Evolutionary conservation across 371 early-diverging fungal genomes (phyloP).

Genomic region (Conidiobolus incongruus): DNA sequence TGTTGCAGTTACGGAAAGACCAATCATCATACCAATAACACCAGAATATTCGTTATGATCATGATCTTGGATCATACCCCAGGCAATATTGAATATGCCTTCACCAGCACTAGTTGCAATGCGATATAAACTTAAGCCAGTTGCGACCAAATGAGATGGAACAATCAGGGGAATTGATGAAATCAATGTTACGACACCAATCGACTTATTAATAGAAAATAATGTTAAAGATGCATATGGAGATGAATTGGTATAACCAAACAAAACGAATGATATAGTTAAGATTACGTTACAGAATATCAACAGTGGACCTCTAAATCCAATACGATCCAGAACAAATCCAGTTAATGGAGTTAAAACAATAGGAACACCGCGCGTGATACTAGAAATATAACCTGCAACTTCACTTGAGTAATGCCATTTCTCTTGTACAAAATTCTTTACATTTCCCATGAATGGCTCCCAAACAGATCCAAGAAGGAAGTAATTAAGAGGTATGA

Average conservation of each 20-base stretch:
- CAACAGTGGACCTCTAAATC: slow-evolving; percentile 7
- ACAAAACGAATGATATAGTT: slow-evolving; percentile 10
- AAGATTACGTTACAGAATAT: too few species aligned
- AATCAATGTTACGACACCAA: slow-evolving; percentile 39
- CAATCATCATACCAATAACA: not conserved
- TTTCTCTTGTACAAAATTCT: slow-evolving; percentile 4
- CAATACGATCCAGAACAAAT: slow-evolving; percentile 17
- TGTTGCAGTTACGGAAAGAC: not conserved
- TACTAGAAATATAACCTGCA: slow-evolving; percentile 23
- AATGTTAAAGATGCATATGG: slow-evolving; percentile 32
- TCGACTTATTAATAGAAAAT: slow-evolving; percentile 33
- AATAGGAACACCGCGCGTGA: slow-evolving; percentile 19
- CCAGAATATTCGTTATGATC: not conserved
- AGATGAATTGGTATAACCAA: slow-evolving; percentile 22
- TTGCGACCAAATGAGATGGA: slow-evolving; percentile 29
- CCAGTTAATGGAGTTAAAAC: slow-evolving; percentile 22
- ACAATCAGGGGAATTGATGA: slow-evolving; percentile 40
- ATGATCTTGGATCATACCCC: slow-evolving; percentile 1
- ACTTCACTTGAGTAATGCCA: too few species aligned
- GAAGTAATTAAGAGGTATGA: slow-evolving; percentile 18
- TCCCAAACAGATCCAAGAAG: slow-evolving; percentile 26
- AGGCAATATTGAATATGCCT: not conserved
- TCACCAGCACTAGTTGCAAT: not conserved
- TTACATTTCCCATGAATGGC: slow-evolving; percentile 20
- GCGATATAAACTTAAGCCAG: slow-evolving; percentile 32